These are phyloP conservation scores for Calocybe indica DNA, from an alignment of 768 basidiomycete genomes.

Conservation along the genomic window DNA sequence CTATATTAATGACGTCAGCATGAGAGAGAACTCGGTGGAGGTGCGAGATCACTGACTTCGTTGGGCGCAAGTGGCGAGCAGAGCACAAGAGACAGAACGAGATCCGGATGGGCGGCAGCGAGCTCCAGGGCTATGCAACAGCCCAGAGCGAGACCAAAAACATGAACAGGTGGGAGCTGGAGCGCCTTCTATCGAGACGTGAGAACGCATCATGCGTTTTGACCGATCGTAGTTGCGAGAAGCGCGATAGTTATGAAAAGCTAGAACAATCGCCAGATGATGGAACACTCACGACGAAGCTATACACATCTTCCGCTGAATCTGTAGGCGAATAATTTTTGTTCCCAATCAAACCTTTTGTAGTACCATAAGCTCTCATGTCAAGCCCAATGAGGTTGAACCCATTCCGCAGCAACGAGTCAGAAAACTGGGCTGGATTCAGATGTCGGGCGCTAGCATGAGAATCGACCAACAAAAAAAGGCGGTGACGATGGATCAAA, in stretches of 20 bases:
- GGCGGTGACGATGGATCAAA: neutral
- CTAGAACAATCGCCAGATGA: no score
- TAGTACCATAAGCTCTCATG: constrained; percentile 26
- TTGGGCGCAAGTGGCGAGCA: constrained; percentile 26
- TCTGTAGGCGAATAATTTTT: constrained; percentile 20
- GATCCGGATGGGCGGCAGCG: constrained; percentile 22
- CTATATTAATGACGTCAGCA: constrained; percentile 8
- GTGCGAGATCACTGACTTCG: constrained; percentile 20
- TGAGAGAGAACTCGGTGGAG: neutral
- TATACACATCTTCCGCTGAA: constrained; percentile 23
- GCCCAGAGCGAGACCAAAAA: constrained; percentile 30
- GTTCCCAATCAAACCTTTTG: constrained; percentile 20
- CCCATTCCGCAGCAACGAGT: constrained; percentile 23
- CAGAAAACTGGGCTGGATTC: constrained; percentile 25
- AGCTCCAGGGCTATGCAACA: constrained; percentile 25
- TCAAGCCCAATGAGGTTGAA: constrained; percentile 32
- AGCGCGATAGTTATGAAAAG: no score
- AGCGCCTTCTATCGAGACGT: constrained; percentile 19
- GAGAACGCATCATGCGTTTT: no score
- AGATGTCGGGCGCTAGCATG: neutral
- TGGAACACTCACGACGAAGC: constrained; percentile 23
- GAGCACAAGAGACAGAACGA: constrained; percentile 26
- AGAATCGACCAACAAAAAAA: neutral
- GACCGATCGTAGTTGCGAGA: no score
- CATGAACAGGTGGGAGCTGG: constrained; percentile 25